phyloP scores from a whole-genome alignment of 31 red algal genomes.

The Asparagopsis taxiformis region DNA sequence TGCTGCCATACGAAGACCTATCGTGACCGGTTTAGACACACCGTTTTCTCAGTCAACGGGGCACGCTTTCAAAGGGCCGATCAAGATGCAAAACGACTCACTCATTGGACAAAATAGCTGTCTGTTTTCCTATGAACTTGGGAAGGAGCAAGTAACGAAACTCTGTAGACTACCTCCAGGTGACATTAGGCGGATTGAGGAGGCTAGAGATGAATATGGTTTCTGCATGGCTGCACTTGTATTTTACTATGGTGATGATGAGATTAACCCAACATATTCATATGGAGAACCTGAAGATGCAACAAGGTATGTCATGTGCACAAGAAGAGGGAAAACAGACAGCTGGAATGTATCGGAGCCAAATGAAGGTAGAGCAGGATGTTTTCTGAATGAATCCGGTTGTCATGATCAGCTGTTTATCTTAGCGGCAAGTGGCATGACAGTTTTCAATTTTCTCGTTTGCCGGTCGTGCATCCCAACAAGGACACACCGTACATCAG shows the following conservation, averaged over 20 bases:
- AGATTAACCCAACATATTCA: not conserved
- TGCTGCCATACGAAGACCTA: conserved; percentile 18
- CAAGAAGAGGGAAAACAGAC: conserved; percentile 20
- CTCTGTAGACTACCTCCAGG: conserved; percentile 45
- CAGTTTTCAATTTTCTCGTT: conserved; percentile 40
- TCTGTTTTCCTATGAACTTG: conserved; percentile 39
- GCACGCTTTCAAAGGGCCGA: conserved; percentile 16
- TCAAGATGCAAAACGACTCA: conserved; percentile 19
- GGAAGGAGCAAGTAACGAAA: conserved; percentile 3
- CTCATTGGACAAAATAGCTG: conserved; percentile 11
- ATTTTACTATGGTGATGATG: conserved; percentile 43
- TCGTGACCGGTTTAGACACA: conserved; percentile 35
- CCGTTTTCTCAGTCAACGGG: conserved; percentile 11
- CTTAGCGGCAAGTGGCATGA: conserved; percentile 17
- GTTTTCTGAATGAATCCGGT: conserved; percentile 36
- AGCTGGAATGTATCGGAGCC: conserved; percentile 53
- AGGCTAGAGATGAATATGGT: conserved; percentile 42
- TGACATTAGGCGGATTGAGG: conserved; percentile 25
- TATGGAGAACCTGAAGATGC: conserved; percentile 23
- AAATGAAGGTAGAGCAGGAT: conserved; percentile 26
- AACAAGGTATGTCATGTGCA: conserved; percentile 33
- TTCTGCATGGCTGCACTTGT: conserved; percentile 40
- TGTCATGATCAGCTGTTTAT: conserved; percentile 34
- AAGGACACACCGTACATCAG: conserved; percentile 8
- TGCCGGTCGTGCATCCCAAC: conserved; percentile 5